Percentiles rank a stretch among this genome's conserved stretches.
Conservation (phyloP, 257 asterid genomes). For the Gynochthodes officinalis region DNA sequence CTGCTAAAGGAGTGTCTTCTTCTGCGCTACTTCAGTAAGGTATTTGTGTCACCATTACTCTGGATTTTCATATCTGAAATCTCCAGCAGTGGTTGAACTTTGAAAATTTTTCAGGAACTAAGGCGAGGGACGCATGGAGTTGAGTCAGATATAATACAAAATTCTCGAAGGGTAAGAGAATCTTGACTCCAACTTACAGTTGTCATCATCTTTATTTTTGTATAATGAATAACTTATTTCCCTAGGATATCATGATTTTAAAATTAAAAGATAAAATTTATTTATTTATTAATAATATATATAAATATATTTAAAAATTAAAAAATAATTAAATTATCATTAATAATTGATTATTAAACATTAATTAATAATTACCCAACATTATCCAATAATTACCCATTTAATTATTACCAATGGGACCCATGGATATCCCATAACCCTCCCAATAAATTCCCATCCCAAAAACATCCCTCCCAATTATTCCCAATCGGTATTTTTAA, state of each 20-base stretch:
- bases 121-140: slow-evolving; percentile 16
- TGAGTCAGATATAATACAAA: slow-evolving; percentile 15
- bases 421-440: too few relatives aligned
- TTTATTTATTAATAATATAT: too few relatives aligned
- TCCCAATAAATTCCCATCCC: too few relatives aligned
- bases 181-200: background rate
- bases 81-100: background rate
- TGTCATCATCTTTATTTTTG: background rate
- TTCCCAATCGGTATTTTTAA: too few relatives aligned
- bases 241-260: too few relatives aligned
- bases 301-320: background rate
- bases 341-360: too few relatives aligned
- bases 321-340: too few relatives aligned
- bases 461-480: too few relatives aligned
- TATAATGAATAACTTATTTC: background rate
- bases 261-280: too few relatives aligned
- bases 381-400: too few relatives aligned
- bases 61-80: background rate
- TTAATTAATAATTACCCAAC: too few relatives aligned
- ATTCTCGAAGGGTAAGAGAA: slow-evolving; percentile 16
- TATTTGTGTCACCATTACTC: slow-evolving; percentile 1
- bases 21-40: slow-evolving; percentile 26
- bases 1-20: slow-evolving; percentile 21
- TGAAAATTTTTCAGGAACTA: slow-evolving; percentile 10
- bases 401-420: too few relatives aligned